Percentiles rank a stretch among this genome's conserved stretches.
Conservation (phyloP, 1,139 yeast genomes). For the Candida labiduridarum region DNA sequence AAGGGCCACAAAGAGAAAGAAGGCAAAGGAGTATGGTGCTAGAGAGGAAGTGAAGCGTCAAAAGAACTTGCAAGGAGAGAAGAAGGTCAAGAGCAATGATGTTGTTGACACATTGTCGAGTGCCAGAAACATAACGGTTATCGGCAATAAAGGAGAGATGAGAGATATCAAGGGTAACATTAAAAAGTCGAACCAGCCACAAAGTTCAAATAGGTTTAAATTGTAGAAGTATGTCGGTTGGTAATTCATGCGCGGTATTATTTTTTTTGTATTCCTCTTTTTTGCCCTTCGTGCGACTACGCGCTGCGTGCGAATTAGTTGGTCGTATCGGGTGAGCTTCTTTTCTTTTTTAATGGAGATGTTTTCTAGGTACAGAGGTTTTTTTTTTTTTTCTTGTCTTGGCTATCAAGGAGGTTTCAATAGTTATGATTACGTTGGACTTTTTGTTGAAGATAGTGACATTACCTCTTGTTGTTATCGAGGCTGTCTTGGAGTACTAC, state of each 20-base stretch:
- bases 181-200: slow-evolving; percentile 37
- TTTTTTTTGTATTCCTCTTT: no score
- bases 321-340: no score
- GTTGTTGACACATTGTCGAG: slow-evolving; percentile 73
- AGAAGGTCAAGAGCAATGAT: slow-evolving; percentile 28
- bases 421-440: slow-evolving; percentile 12
- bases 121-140: slow-evolving; percentile 77
- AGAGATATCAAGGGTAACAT: slow-evolving; percentile 73
- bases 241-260: no score
- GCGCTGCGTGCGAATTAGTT: no score
- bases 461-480: slow-evolving; percentile 24
- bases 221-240: slow-evolving; percentile 15
- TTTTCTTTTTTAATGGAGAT: no score
- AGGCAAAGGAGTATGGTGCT: slow-evolving; percentile 53
- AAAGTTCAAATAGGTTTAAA: slow-evolving; percentile 26
- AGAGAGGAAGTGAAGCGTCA: slow-evolving; percentile 12
- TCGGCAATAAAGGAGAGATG: slow-evolving; percentile 76
- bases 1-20: slow-evolving; percentile 83
- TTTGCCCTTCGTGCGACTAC: no score
- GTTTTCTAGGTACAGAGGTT: no score
- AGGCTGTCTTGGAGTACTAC: slow-evolving; percentile 27
- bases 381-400: neutral
- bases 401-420: neutral
- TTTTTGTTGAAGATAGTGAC: slow-evolving; percentile 14
- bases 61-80: slow-evolving; percentile 25